Conservation (phyloP, 2,329 filamentous ascomycete species). For the Neofusicoccum cordaticola region DNA sequence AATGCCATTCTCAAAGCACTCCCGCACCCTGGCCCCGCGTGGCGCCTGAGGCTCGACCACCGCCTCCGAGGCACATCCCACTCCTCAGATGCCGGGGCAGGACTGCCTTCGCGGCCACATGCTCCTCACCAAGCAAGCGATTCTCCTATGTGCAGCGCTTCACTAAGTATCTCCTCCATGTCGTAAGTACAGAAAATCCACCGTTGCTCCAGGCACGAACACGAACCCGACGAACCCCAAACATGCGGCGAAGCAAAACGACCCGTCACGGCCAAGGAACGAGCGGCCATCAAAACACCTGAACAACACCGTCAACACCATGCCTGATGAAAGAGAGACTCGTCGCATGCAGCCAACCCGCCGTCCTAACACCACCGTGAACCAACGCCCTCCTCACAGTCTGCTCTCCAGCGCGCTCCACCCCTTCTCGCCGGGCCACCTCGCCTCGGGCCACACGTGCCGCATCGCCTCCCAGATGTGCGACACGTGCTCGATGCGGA, state of each 20-base stretch:
- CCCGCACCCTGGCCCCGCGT: neutral
- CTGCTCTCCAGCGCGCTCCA: slow-evolving; percentile 56
- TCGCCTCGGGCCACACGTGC: slow-evolving; percentile 84
- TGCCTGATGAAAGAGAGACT: slow-evolving; percentile 9
- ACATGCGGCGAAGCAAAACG: neutral
- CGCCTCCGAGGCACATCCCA: too few species aligned
- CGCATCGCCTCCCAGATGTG: slow-evolving; percentile 94
- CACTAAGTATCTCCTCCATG: neutral
- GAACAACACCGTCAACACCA: neutral
- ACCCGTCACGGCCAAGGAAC: too few species aligned
- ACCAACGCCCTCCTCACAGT: neutral
- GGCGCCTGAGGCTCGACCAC: too few species aligned
- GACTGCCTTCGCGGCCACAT: neutral
- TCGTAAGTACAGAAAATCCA: neutral
- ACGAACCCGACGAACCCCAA: neutral
- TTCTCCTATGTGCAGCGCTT: neutral
- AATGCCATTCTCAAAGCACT: slow-evolving; percentile 11
- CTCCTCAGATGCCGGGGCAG: too few species aligned
- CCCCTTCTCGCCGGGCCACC: slow-evolving; percentile 74
- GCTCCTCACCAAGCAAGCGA: neutral
- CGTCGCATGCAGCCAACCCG: neutral
- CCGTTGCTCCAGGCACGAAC: neutral
- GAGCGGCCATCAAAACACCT: neutral
- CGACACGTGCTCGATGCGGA: slow-evolving; percentile 88
- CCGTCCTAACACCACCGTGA: neutral